Base-by-base conservation (phyloP, 805 yeast species). In the Dipodascus geniculatus region DNA sequence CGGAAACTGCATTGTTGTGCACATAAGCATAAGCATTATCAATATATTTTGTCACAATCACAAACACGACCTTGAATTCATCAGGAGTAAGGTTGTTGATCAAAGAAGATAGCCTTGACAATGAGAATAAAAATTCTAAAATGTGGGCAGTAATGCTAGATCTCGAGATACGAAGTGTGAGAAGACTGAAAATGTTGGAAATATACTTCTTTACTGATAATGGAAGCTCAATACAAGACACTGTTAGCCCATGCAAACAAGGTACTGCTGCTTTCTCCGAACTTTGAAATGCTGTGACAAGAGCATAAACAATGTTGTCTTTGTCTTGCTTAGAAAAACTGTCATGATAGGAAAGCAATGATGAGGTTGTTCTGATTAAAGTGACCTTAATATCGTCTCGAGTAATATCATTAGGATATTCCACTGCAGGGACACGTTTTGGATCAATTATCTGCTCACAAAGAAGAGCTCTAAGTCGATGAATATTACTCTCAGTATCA, bases 191-290 rank as follows among this genome's bases (percentile, higher is more conserved):
- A 9, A 89, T 79, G n/a, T 80, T 80, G 8, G 82, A 73, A 38
- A 87, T 63, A 60, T 73, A 84, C 61, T 83, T 82, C 64, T 83
- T 85, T 53, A 89, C 74, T 0, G 91, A 80, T 9, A 74, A 64
- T 0, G 96, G 95, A 33, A 85, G 74, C 63, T 87, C 96, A 64
- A 85, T 87, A 63, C 95, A 84, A 59, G 91, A 85, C 1, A 85
- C 75, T 3, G 85, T 80, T 55, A 90, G 70, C 48, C 84, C 82
- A 60, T 87, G 88, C 24, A 89, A 77, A 58, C 88, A 80, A 2
- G 95, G 88, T 35, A 83, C 77, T 0, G 89, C 86, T 0, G 95
- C 81, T 56, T 79, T 79, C 57, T 87, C 88, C 87, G 91, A 84
- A 0, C 88, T 81, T 1, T 80, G 76, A 52, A 86, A 54, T 20